Conservation (phyloP, 169 alveolate genomes). For the Eimeria maxima region DNA sequence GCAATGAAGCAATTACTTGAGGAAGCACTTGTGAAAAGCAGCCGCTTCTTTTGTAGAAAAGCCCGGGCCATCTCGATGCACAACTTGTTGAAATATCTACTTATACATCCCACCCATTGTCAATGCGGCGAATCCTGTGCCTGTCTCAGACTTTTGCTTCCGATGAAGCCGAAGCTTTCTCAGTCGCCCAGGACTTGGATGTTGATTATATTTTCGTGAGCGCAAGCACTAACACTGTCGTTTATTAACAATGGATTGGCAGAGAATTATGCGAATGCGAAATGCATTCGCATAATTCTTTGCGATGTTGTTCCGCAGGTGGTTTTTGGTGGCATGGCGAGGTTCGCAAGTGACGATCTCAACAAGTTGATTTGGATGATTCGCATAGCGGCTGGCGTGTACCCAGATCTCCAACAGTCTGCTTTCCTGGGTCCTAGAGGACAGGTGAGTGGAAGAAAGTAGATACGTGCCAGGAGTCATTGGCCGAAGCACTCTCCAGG, state of each 20-base stretch:
- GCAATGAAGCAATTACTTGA: not conserved
- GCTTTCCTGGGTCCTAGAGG: constrained; percentile 86
- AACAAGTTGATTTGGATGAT: constrained; percentile 99
- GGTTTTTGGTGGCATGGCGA: constrained; percentile 98
- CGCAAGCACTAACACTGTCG: not conserved
- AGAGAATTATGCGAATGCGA: not conserved
- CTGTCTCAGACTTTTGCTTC: constrained; percentile 92
- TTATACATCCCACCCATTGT: too few species aligned
- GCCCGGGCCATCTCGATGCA: too few species aligned
- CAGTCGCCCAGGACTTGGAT: constrained; percentile 94
- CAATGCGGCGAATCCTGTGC: not conserved
- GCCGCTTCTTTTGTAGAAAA: not conserved
- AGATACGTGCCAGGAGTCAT: not conserved
- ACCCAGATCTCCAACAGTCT: constrained; percentile 90
- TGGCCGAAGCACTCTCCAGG: not conserved
- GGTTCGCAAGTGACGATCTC: constrained; percentile 98
- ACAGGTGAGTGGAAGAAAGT: constrained; percentile 38
- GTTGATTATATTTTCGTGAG: constrained; percentile 96
- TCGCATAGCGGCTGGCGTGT: constrained; percentile 97
- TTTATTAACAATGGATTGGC: not conserved
- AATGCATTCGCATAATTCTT: too few species aligned
- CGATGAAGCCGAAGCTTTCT: constrained; percentile 97
- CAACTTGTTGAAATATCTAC: too few species aligned
- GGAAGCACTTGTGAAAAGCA: not conserved
- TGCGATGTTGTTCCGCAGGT: constrained; percentile 86